phyloP scores from a whole-genome alignment of 129 eudicot species.

The Mikania micrantha region DNA sequence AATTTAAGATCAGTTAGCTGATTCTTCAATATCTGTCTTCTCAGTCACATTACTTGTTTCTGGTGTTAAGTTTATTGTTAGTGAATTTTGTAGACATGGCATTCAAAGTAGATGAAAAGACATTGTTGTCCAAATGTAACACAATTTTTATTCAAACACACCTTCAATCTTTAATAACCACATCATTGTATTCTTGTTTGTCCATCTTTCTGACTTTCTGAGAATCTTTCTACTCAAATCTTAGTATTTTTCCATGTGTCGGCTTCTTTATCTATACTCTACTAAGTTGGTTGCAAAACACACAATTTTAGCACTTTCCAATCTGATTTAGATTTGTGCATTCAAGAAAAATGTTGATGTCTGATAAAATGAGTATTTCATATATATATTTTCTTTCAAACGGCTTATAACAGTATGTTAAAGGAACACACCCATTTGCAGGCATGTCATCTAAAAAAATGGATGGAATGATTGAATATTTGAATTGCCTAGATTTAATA shows the following conservation, averaged over 20 bases:
- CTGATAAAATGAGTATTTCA: not conserved
- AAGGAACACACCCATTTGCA: not conserved
- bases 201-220: not conserved
- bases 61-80: not conserved
- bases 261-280: not conserved
- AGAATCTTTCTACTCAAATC: not conserved
- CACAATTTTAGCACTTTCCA: not conserved
- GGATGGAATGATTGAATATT: not conserved
- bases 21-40: not conserved
- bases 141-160: not conserved
- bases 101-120: not conserved
- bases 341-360: not conserved
- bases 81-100: not conserved
- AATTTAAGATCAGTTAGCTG: not conserved
- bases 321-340: not conserved
- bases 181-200: not conserved
- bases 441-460: not conserved
- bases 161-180: not conserved
- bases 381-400: not conserved
- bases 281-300: not conserved
- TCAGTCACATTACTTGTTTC: not conserved
- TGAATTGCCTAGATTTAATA: not conserved
- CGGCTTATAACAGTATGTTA: not conserved
- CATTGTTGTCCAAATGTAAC: not conserved
- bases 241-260: not conserved